Evolutionary conservation across 768 basidiomycete species (phyloP).

Genomic region (Trichaptum fuscoviolaceum): DNA sequence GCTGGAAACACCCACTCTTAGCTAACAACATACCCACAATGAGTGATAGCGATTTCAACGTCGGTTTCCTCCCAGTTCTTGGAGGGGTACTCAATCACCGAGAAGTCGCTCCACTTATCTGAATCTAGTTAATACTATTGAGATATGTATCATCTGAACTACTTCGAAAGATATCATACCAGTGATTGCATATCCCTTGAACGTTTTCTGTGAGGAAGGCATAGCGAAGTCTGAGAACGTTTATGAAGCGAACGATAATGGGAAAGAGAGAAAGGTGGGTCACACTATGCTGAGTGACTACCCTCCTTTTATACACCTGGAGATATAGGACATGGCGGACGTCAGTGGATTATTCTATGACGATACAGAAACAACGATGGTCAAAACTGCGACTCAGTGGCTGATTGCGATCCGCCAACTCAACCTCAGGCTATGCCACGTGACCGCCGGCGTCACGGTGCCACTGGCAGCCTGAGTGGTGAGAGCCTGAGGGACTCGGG

Average conservation of each 20-base stretch:
- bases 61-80: conserved; percentile 49
- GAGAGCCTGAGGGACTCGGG: no score
- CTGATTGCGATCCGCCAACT: no score
- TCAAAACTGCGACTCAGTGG: no score
- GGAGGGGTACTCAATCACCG: conserved; percentile 44
- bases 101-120: conserved; percentile 31
- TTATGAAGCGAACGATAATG: neutral
- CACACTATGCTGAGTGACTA: neutral
- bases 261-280: neutral
- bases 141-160: conserved; percentile 18
- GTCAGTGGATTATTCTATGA: neutral
- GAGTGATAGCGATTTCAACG: conserved; percentile 49
- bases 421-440: no score
- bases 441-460: no score
- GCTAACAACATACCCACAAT: conserved; percentile 26
- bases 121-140: conserved; percentile 23
- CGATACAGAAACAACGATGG: neutral
- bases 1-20: neutral
- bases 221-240: neutral
- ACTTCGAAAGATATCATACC: conserved; percentile 7
- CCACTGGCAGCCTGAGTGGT: no score
- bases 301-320: neutral
- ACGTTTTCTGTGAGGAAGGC: conserved; percentile 2
- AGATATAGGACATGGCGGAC: neutral
- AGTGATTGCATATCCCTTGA: conserved; percentile 16